A percentile compares a stretch with the other conserved stretches of the same genome.
Conservation (phyloP, 371 early-diverging fungal genomes). For the Mortierella sp. region DNA sequence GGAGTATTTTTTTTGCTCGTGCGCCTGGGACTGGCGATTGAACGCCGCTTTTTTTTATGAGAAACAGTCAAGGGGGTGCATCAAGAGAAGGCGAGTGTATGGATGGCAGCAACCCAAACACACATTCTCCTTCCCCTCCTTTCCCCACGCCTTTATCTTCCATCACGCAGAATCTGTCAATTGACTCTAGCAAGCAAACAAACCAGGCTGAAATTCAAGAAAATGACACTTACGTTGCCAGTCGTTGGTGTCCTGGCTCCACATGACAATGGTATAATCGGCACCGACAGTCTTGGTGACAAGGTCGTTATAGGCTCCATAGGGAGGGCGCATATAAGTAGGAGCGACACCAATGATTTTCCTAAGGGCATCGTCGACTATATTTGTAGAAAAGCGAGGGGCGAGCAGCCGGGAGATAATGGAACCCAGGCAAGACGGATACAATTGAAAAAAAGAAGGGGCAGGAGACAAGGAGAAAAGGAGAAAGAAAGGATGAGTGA, state of each 20-base stretch:
- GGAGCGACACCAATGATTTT: slow-evolving; percentile 31
- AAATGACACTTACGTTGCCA: slow-evolving; percentile 44
- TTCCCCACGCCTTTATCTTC: not conserved
- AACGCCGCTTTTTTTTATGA: too few relatives aligned
- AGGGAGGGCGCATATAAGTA: slow-evolving; percentile 65
- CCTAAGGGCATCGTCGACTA: slow-evolving; percentile 45
- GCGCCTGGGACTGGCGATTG: too few relatives aligned
- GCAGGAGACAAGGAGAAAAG: too few relatives aligned
- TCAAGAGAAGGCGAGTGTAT: not conserved
- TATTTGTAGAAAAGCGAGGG: not conserved
- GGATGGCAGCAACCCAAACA: not conserved
- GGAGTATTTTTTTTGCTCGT: too few relatives aligned
- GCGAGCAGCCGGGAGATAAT: not conserved
- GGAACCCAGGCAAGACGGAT: not conserved
- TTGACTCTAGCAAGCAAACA: not conserved
- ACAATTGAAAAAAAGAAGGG: not conserved
- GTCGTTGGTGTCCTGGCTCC: slow-evolving; percentile 71
- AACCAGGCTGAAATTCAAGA: not conserved
- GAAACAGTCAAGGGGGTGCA: too few relatives aligned
- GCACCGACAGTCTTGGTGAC: slow-evolving; percentile 53
- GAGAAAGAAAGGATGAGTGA: too few relatives aligned
- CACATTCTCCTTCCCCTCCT: not conserved
- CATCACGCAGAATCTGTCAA: slow-evolving; percentile 27
- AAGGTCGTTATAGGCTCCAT: slow-evolving; percentile 56
- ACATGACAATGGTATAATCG: slow-evolving; percentile 65